These are phyloP conservation scores for Coemansia sp. DNA, from an alignment of 192 early-diverging fungal genomes.

Conservation along the genomic window DNA sequence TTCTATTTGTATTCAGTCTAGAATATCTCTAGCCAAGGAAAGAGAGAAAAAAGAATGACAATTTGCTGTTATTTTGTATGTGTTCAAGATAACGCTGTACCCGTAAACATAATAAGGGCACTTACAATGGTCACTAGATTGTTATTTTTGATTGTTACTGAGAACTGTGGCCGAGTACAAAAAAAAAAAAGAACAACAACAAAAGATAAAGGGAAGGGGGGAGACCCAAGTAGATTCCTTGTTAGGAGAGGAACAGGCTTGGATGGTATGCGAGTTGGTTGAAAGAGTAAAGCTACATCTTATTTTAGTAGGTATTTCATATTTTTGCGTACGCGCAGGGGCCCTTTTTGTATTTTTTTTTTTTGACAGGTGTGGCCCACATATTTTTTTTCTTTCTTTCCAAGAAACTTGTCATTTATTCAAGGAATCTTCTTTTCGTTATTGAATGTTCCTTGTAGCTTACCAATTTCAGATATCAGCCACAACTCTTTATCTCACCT, in stretches of 20 bases:
- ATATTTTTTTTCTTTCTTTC: background rate
- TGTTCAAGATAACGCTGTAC: background rate
- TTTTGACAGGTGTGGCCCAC: conserved; percentile 1
- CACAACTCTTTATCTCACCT: background rate
- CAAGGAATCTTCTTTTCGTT: background rate
- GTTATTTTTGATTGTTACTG: background rate
- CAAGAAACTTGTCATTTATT: background rate
- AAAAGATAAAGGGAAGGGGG: background rate
- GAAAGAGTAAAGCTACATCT: background rate
- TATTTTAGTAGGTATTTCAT: background rate
- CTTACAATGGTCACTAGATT: background rate
- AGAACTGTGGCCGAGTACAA: conserved; percentile 2
- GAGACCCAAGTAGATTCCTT: conserved; percentile 1
- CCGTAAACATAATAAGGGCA: background rate
- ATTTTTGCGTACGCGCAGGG: conserved; percentile 1
- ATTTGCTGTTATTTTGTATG: background rate
- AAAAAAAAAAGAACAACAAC: background rate
- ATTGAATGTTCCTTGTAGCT: background rate
- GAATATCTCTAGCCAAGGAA: background rate
- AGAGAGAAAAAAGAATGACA: background rate
- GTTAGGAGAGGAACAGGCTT: background rate
- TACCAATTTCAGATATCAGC: background rate
- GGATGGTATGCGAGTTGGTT: background rate
- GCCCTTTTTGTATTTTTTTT: background rate
- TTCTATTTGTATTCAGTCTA: background rate